A percentile compares a stretch with the other conserved stretches of the same genome.
Conservation (phyloP, 345 rosid species). For the Firmiana major region DNA sequence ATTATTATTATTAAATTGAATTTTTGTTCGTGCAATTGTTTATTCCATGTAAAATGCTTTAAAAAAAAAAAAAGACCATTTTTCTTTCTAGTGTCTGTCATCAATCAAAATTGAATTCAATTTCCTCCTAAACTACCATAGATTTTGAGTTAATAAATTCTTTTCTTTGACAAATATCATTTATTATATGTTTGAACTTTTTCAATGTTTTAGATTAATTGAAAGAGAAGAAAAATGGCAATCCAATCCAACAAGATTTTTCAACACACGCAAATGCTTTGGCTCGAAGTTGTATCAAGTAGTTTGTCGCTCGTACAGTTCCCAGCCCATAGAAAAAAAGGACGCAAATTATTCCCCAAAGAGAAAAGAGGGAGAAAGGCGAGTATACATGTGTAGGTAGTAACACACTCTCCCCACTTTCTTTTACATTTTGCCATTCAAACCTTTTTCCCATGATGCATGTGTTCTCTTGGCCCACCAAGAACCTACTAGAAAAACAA, state of each 20-base stretch:
- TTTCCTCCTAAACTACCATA: background rate
- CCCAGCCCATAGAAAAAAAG: background rate
- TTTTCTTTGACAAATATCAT: too few relatives aligned
- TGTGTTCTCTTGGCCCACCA: constrained; percentile 13
- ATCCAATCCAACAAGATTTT: background rate
- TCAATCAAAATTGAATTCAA: background rate
- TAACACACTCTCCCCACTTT: background rate
- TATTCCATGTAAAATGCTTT: too few relatives aligned
- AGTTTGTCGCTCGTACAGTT: background rate
- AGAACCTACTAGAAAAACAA: background rate
- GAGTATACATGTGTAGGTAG: too few relatives aligned
- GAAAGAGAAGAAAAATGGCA: background rate
- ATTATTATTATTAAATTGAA: too few relatives aligned
- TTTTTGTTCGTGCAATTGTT: too few relatives aligned
- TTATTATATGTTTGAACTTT: too few relatives aligned
- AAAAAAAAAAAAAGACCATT: background rate
- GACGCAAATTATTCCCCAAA: background rate
- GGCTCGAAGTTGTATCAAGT: background rate
- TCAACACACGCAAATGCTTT: too few relatives aligned
- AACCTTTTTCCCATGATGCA: background rate
- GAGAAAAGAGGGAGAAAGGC: background rate
- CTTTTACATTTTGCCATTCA: background rate
- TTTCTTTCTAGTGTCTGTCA: background rate
- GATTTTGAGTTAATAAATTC: background rate
- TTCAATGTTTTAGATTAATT: background rate